Base-by-base conservation (phyloP, 2,329 filamentous ascomycete genomes). In the Monilinia polystroma region DNA sequence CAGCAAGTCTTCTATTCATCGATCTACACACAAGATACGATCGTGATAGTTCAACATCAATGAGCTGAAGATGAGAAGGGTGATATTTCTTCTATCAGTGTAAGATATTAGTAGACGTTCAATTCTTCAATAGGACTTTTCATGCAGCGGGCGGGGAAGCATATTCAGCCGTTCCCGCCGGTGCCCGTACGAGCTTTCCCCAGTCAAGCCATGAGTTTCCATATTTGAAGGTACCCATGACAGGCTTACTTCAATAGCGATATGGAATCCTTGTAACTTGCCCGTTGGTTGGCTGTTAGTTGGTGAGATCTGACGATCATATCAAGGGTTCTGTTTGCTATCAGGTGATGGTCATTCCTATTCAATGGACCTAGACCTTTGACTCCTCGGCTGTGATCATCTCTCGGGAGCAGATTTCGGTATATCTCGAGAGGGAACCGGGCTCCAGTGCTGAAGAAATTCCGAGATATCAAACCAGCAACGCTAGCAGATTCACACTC, bases 61-160 rank as follows among this genome's bases (percentile, higher is more conserved):
- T 18, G 32, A 11, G 45, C 7, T 45, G 2, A 8, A 60, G 6
- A 12, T 32, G 16, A 38, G n/a, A 38, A 38, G 45, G 26, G n/a
- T 43, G 54, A 23, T 51, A 23, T 26, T 38, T 38, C 41, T 16
- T 60, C 23, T 4, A 23, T 51, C 20, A 51, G 29, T 23, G 29
- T 12, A 38, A 23, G n/a, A 23, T 32, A 35, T 18, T n/a, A 38
- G 4, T 51, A 0, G 32, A 51, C 29, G 43, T 18, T 38, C 29
- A 16, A 11, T 60, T 60, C 45, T 51, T 60, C 45, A 51, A 35
- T 26, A 29, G n/a, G 35, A 38, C 4, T 51, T 52, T 26, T 45
- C 45, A 60, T 60, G 45, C 20, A 51, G 58, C 58, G 58, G 58
- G 58, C 58, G 58, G 58, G 58, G 45, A 60, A 60, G 29, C 29